These are phyloP conservation scores for Penicillium psychrofluorescens DNA, from an alignment of 495 filamentous ascomycete genomes.

Conservation along the genomic window DNA sequence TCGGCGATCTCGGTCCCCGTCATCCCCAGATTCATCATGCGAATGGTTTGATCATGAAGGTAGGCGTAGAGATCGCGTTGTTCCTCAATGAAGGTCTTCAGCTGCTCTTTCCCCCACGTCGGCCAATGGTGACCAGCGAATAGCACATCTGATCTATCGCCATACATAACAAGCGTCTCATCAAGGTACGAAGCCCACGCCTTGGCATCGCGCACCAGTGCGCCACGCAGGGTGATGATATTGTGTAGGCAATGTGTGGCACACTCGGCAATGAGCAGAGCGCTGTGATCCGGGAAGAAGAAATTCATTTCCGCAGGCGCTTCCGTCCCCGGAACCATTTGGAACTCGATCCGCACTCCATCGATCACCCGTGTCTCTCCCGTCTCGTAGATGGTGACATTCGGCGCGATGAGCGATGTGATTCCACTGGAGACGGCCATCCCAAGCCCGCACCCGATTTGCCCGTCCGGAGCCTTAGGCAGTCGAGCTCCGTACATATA, in stretches of 20 bases:
- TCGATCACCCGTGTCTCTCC: conserved; percentile 10
- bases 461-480: conserved; percentile 1
- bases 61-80: conserved; percentile 31
- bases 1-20: conserved; percentile 29
- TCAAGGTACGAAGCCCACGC: conserved; percentile 15
- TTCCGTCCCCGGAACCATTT: conserved; percentile 17
- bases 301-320: conserved; percentile 19
- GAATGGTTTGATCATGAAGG: conserved; percentile 27
- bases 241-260: conserved; percentile 19
- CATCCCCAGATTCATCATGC: conserved; percentile 20
- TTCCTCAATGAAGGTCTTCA: conserved; percentile 9
- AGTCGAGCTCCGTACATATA: conserved; percentile 17
- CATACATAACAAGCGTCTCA: conserved; percentile 13
- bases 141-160: conserved; percentile 9
- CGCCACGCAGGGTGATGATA: conserved; percentile 18
- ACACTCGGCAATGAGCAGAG: conserved; percentile 16
- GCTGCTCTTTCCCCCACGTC: conserved; percentile 15
- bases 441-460: conserved; percentile 15
- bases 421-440: conserved; percentile 9
- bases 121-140: conserved; percentile 22
- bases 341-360: conserved; percentile 15
- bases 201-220: conserved; percentile 13
- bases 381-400: conserved; percentile 7
- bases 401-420: conserved; percentile 12
- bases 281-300: conserved; percentile 13